phyloP scores from a whole-genome alignment of 176 grass and related monocot species.

The Ensete ventricosum region DNA sequence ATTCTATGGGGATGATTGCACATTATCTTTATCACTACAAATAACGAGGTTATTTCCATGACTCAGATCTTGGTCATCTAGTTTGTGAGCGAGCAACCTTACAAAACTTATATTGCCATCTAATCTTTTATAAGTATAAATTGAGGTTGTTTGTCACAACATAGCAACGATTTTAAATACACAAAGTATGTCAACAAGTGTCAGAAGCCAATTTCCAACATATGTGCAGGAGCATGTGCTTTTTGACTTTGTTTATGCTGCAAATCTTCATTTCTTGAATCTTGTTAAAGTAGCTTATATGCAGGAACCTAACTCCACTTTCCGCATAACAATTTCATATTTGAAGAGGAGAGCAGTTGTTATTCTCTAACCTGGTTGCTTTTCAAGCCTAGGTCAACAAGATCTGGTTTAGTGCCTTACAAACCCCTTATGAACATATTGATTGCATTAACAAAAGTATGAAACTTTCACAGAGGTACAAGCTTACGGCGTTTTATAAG shows the following conservation, averaged over 20 bases:
- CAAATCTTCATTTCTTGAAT: not conserved
- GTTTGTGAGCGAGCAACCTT: too few species aligned
- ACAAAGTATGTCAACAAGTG: not conserved
- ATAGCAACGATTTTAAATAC: too few species aligned
- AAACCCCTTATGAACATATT: not conserved
- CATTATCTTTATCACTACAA: too few species aligned
- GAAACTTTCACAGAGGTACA: not conserved
- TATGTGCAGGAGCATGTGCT: not conserved
- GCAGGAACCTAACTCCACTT: not conserved
- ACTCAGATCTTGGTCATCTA: too few species aligned
- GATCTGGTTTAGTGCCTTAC: not conserved
- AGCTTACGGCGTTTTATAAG: constrained; percentile 81
- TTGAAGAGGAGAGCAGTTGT: not conserved
- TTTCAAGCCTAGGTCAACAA: not conserved
- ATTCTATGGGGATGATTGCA: too few species aligned
- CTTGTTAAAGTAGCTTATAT: not conserved
- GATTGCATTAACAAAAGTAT: not conserved
- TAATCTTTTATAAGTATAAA: too few species aligned
- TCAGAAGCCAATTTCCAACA: not conserved
- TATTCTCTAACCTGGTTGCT: not conserved
- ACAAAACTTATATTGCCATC: too few species aligned
- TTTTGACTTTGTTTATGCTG: not conserved
- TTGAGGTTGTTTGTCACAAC: too few species aligned
- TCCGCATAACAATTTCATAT: not conserved
- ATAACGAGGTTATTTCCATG: too few species aligned